Evolutionary conservation across 257 asterid species (phyloP), one percentile per base, ranked within the genome.

Genomic region (Dorcoceras hygrometricum): DNA sequence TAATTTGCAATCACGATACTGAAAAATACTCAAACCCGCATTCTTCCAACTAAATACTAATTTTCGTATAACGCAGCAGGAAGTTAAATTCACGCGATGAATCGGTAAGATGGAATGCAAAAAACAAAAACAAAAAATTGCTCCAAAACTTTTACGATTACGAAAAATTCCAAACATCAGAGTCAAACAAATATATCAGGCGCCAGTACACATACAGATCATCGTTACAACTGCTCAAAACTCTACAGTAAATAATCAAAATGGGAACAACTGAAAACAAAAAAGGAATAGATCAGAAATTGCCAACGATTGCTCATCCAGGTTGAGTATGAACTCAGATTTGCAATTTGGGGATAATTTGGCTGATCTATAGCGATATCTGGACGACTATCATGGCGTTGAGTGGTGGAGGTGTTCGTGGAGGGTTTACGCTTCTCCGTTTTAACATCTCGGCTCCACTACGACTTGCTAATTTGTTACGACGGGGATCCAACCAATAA

Each of bases 401-500:
- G 75, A 68, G 19, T 27, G 19, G 60, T 26, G 75, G 78, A 74
- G 75, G 79, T 71, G 77, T 72, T 68, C 56, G 72, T 25, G 76
- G 57, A 60, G 72, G 72, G 76, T 63, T n/a, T n/a, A n/a, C n/a
- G n/a, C n/a, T n/a, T n/a, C n/a, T n/a, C n/a, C n/a, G n/a, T n/a
- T 80, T 72, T 65, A 39, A 12, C 68, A 64, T 48, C 72, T 56
- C 78, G 54, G 64, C 54, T 65, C 63, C 74, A 65, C 55, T 65
- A 55, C 66, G 4, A 27, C 67, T 62, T n/a, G 24, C 55, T 3
- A 54, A 57, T 73, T 75, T 72, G 83, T 81, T 82, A 77, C 82
- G 74, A 75, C 72, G 4, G 9, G 5, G 34, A 48, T 1, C 22
- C 0, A 32, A 4, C 86, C 75, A 81, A 78, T 77, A 10, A 57